Percentiles rank a stretch among this genome's conserved stretches.
phyloP scores from a whole-genome alignment of 192 early-diverging fungal genomes.

The Umbelopsis sp. region DNA sequence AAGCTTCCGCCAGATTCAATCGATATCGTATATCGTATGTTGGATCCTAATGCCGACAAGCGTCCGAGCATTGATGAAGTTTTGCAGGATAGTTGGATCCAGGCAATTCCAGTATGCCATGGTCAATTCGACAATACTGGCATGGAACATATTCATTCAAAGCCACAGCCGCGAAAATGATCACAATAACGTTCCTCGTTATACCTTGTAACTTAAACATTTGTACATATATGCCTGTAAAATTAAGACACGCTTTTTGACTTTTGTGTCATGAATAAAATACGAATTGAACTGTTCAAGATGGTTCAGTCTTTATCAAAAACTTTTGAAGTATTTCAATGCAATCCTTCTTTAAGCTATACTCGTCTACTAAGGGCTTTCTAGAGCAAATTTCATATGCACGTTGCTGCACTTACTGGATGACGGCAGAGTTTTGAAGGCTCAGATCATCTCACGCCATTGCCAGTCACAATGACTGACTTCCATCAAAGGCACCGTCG shows the following conservation, averaged over 20 bases:
- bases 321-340: too few relatives aligned
- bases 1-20: conserved; percentile 66
- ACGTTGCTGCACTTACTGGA: too few relatives aligned
- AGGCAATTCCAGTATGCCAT: conserved; percentile 49
- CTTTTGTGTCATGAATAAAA: too few relatives aligned
- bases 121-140: conserved; percentile 6
- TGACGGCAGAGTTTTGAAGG: too few relatives aligned
- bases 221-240: background rate
- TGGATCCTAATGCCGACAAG: conserved; percentile 76
- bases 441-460: background rate
- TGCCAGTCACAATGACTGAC: conserved; percentile 17
- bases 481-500: background rate
- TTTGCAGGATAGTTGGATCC: conserved; percentile 76
- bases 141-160: conserved; percentile 16
- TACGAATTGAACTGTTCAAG: too few relatives aligned
- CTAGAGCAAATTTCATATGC: too few relatives aligned
- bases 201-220: background rate
- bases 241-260: too few relatives aligned
- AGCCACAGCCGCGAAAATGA: background rate
- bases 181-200: background rate
- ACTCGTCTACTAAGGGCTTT: too few relatives aligned
- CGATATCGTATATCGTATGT: conserved; percentile 75
- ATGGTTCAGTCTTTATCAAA: too few relatives aligned
- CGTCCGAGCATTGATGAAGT: conserved; percentile 73
- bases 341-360: too few relatives aligned